Conservation (phyloP, 2,329 filamentous ascomycete genomes). For the Rutstroemia sydowiana region DNA sequence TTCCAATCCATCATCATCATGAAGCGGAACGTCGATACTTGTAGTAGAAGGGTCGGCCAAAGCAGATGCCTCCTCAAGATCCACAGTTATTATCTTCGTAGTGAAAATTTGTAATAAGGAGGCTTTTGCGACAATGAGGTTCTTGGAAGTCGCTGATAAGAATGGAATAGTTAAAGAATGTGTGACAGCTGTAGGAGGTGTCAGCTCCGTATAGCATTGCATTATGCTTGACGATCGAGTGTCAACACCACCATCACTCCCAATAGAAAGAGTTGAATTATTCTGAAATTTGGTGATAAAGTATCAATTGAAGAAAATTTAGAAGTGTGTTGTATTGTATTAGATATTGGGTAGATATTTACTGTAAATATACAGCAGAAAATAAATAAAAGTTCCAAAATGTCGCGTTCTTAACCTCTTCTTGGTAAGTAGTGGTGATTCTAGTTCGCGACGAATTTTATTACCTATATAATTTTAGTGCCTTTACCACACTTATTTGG, state of each 20-base stretch:
- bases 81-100: conserved; percentile 58
- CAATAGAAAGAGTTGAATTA: neutral
- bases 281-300: too few species aligned
- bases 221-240: conserved; percentile 41
- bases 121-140: conserved; percentile 85
- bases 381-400: neutral
- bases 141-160: conserved; percentile 65
- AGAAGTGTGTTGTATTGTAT: too few species aligned
- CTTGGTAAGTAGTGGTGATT: neutral
- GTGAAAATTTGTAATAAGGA: conserved; percentile 90
- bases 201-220: conserved; percentile 97
- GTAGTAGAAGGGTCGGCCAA: conserved; percentile 36
- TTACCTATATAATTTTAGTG: neutral
- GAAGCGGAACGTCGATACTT: conserved; percentile 43
- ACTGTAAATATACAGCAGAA: too few species aligned
- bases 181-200: conserved; percentile 88
- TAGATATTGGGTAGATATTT: too few species aligned
- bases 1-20: conserved; percentile 56
- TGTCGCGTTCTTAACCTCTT: neutral
- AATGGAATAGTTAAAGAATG: conserved; percentile 78
- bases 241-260: conserved; percentile 11
- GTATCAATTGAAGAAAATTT: too few species aligned
- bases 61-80: conserved; percentile 36
- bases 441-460: neutral
- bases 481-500: neutral